Evolutionary conservation across 441 rosid species (phyloP).

Genomic region (Manihot esculenta): DNA sequence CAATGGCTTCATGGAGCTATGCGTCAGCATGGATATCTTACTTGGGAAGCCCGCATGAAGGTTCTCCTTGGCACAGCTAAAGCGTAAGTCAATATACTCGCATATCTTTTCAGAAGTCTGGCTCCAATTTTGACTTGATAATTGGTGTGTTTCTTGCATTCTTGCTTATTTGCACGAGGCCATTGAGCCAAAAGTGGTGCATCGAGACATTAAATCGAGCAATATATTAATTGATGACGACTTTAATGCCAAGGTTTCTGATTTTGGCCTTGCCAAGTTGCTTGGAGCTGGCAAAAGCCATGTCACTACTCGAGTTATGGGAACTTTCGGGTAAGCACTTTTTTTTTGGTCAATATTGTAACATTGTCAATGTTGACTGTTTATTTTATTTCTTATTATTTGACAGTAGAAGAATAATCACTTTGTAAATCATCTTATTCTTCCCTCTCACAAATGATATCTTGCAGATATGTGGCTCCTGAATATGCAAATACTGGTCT

Average conservation of each 20-base stretch:
- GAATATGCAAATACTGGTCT: slow-evolving; percentile 96
- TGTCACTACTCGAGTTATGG: slow-evolving; percentile 97
- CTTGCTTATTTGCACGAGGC: slow-evolving; percentile 97
- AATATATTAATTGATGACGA: slow-evolving; percentile 88
- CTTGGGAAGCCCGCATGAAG: slow-evolving; percentile 97
- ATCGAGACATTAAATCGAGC: slow-evolving; percentile 94
- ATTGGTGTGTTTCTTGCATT: slow-evolving; percentile 42
- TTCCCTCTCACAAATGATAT: slow-evolving; percentile 14
- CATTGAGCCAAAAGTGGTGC: slow-evolving; percentile 98
- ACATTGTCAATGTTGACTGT: too few relatives aligned
- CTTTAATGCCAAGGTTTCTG: slow-evolving; percentile 91
- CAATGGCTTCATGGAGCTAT: slow-evolving; percentile 98
- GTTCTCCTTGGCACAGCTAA: slow-evolving; percentile 89
- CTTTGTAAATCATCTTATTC: slow-evolving; percentile 14
- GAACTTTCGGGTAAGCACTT: slow-evolving; percentile 80
- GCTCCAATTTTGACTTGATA: slow-evolving; percentile 22
- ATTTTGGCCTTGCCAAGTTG: slow-evolving; percentile 95
- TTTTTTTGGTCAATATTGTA: background rate
- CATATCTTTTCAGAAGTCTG: slow-evolving; percentile 7
- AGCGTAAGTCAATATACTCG: slow-evolving; percentile 59
- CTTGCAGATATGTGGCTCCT: slow-evolving; percentile 85
- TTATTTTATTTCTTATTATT: background rate
- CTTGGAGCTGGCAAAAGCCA: slow-evolving; percentile 96
- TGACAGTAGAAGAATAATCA: slow-evolving; percentile 8
- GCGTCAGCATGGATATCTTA: slow-evolving; percentile 84